These are phyloP conservation scores for Solanum arcanum DNA, from an alignment of 257 asterid genomes.

Conservation along the genomic window DNA sequence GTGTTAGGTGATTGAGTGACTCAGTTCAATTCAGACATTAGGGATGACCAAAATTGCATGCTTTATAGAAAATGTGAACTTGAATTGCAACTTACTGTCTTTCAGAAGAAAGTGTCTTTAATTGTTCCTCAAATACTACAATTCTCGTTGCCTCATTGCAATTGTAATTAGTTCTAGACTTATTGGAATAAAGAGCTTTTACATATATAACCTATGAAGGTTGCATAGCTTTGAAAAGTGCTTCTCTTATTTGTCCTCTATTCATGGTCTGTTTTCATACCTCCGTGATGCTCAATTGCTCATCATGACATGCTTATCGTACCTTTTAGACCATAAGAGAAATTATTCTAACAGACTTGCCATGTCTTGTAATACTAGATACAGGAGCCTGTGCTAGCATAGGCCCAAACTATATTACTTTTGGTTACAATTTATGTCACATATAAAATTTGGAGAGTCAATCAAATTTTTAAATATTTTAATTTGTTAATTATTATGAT, in stretches of 20 bases:
- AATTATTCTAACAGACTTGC: not conserved
- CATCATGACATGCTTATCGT: not conserved
- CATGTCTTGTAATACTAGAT: not conserved
- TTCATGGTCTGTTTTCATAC: not conserved
- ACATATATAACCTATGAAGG: not conserved
- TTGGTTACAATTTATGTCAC: not conserved
- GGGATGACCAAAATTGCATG: not conserved
- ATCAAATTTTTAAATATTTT: too few species aligned
- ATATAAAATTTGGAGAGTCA: too few species aligned
- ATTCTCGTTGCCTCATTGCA: not conserved
- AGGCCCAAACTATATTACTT: not conserved
- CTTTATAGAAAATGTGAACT: not conserved
- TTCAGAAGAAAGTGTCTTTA: not conserved
- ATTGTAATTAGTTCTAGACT: not conserved
- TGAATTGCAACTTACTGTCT: not conserved
- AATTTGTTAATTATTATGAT: too few species aligned
- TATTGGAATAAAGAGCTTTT: not conserved
- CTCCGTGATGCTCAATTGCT: not conserved
- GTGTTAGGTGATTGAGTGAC: not conserved
- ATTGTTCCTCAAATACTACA: not conserved
- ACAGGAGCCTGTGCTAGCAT: not conserved
- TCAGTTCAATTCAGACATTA: not conserved
- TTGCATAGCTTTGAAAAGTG: not conserved
- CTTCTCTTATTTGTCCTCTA: not conserved
- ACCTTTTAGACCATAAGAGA: not conserved